Conservation (phyloP, 129 eudicot genomes). For the Kitagawia praeruptora region DNA sequence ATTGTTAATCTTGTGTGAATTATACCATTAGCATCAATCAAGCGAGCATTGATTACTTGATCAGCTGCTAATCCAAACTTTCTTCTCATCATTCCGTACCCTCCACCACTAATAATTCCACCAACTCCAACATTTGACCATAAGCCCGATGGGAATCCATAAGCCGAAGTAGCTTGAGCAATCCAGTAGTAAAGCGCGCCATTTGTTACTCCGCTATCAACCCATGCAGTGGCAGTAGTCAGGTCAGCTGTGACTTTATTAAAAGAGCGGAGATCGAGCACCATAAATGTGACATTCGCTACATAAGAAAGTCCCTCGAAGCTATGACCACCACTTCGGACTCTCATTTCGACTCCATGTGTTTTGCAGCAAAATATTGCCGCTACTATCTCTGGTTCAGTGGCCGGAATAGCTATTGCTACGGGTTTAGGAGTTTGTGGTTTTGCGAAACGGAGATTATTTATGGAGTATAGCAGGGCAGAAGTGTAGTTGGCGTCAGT, state of each 20-base stretch:
- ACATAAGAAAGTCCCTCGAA: conserved; percentile 25
- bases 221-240: conserved; percentile 15
- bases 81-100: conserved; percentile 3
- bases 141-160: not conserved
- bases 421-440: conserved; percentile 16
- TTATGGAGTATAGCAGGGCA: conserved; percentile 3
- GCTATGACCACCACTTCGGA: conserved; percentile 23
- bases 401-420: conserved; percentile 11
- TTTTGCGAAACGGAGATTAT: conserved; percentile 16
- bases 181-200: not conserved
- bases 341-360: not conserved
- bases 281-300: conserved; percentile 10
- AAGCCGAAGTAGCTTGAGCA: not conserved
- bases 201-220: conserved; percentile 8
- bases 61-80: conserved; percentile 1
- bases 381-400: conserved; percentile 13
- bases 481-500: conserved; percentile 9
- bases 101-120: not conserved
- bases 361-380: conserved; percentile 14
- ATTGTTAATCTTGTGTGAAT: not conserved
- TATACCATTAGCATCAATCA: not conserved
- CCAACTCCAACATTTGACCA: not conserved
- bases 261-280: conserved; percentile 3
- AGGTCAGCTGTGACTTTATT: not conserved
- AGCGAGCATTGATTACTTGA: not conserved